Percentiles rank a stretch among this genome's conserved stretches.
These are phyloP conservation scores for Thermothielavioides terrestris DNA, from an alignment of 495 filamentous ascomycete genomes.

Conservation along the genomic window DNA sequence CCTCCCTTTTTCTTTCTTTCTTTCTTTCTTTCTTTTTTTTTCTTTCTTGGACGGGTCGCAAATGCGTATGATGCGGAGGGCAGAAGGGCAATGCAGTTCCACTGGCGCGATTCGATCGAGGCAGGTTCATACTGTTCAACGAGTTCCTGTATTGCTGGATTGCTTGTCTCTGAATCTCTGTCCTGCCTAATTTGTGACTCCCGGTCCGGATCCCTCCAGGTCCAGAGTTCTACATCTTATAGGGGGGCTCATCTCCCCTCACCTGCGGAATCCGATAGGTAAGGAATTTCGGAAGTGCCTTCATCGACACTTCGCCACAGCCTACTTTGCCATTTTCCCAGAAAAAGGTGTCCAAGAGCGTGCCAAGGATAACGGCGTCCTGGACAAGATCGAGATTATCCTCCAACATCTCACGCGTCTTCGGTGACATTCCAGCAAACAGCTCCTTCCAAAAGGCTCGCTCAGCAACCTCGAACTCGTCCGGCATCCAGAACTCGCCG, in stretches of 20 bases:
- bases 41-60: too few relatives aligned
- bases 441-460: conserved; percentile 8
- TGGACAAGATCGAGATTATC: conserved; percentile 7
- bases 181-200: background rate
- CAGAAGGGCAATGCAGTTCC: conserved; percentile 2
- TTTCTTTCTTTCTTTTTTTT: too few relatives aligned
- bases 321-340: conserved; percentile 8
- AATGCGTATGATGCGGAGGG: too few relatives aligned
- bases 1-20: too few relatives aligned
- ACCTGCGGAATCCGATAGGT: conserved; percentile 11
- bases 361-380: conserved; percentile 7
- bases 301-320: background rate
- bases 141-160: background rate
- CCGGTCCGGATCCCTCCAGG: background rate
- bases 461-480: conserved; percentile 8
- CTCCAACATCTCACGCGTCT: conserved; percentile 1
- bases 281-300: conserved; percentile 9
- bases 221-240: conserved; percentile 2
- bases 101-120: background rate
- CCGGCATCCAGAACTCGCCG: conserved; percentile 8
- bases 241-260: conserved; percentile 6
- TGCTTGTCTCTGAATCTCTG: background rate
- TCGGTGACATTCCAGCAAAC: conserved; percentile 2
- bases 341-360: conserved; percentile 6
- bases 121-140: background rate